Percentiles rank a stretch among this genome's conserved stretches.
Conservation (phyloP, 176 grass and related monocot species). For the Bothriochloa decipiens region DNA sequence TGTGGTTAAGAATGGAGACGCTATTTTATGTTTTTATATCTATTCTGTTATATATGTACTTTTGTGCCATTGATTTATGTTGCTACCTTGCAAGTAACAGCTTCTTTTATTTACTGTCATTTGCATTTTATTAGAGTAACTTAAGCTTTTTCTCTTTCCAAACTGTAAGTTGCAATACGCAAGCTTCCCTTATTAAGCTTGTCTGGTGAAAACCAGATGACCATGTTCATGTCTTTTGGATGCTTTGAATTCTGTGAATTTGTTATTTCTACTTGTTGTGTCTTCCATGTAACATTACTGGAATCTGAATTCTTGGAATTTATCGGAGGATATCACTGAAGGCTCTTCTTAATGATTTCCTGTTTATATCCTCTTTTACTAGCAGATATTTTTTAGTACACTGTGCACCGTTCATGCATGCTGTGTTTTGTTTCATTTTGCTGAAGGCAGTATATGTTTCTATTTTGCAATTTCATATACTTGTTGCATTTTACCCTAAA, state of each 20-base stretch:
- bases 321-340: background rate
- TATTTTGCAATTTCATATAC: background rate
- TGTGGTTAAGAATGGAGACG: background rate
- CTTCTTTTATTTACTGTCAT: conserved; percentile 30
- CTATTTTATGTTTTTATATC: conserved; percentile 7
- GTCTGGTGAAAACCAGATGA: background rate
- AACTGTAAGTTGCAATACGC: conserved; percentile 19
- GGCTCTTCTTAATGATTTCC: conserved; percentile 10
- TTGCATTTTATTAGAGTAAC: conserved; percentile 12
- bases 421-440: conserved; percentile 7
- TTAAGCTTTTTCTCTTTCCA: background rate
- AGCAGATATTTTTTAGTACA: background rate
- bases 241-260: conserved; percentile 25
- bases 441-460: conserved; percentile 11
- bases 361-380: conserved; percentile 1
- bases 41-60: conserved; percentile 13
- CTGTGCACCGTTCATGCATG: background rate
- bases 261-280: conserved; percentile 12
- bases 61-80: too few species aligned
- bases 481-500: background rate
- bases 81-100: conserved; percentile 22
- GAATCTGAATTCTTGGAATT: background rate
- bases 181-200: background rate
- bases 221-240: background rate
- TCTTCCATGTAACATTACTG: background rate